These are phyloP conservation scores for Epichloe elymi DNA, from an alignment of 2,329 filamentous ascomycete genomes.

Conservation along the genomic window DNA sequence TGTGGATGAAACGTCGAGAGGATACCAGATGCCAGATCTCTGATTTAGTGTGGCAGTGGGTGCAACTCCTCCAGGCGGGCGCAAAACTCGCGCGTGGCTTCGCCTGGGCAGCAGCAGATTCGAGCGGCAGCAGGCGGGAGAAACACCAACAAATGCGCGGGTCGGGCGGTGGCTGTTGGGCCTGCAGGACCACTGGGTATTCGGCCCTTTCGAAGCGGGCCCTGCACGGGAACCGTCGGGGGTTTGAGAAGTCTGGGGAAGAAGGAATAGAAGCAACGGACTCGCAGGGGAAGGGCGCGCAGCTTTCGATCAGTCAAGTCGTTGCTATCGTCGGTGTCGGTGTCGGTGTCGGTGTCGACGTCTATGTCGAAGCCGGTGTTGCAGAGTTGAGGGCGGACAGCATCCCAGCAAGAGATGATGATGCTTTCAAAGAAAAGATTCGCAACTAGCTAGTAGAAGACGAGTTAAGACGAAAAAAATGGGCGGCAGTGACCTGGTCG, in stretches of 20 bases:
- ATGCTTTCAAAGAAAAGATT: neutral
- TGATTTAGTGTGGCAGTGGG: conserved; percentile 1
- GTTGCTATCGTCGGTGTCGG: neutral
- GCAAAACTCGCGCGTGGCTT: conserved; percentile 8
- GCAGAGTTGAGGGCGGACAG: neutral
- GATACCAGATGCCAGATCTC: conserved; percentile 3
- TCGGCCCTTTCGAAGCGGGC: conserved; percentile 24
- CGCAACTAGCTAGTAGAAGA: neutral
- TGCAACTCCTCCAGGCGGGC: conserved; percentile 5
- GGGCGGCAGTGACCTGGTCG: neutral
- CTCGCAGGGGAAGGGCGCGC: neutral
- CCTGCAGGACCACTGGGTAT: conserved; percentile 18
- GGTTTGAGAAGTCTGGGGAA: conserved; percentile 7
- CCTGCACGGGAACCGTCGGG: conserved; percentile 17
- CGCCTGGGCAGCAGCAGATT: neutral
- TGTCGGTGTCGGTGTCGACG: neutral
- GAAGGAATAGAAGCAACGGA: conserved; percentile 3
- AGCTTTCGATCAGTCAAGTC: neutral
- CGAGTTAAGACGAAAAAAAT: neutral
- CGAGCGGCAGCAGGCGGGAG: conserved; percentile 4
- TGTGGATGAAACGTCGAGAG: conserved; percentile 4
- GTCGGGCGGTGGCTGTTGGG: conserved; percentile 11
- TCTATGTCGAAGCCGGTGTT: neutral
- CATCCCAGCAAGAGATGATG: neutral
- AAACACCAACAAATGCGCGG: conserved; percentile 11